Evolutionary conservation across 495 filamentous ascomycete genomes (phyloP).

Genomic region (Stereocaulon alpinum): DNA sequence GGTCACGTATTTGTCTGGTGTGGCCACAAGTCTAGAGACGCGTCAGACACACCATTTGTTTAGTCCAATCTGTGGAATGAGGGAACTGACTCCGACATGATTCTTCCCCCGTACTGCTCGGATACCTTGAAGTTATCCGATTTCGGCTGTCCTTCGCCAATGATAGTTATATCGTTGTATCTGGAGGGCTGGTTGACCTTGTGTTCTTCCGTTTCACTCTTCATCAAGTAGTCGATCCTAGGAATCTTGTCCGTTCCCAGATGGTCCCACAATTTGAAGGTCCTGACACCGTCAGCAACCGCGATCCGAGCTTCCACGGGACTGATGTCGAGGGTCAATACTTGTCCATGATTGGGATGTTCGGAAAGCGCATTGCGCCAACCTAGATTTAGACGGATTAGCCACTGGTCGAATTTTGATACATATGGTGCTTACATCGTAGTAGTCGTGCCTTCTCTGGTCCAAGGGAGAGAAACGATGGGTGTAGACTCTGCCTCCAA

Average conservation of each 20-base stretch:
- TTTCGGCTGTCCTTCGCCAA: not conserved
- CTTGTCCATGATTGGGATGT: conserved; percentile 13
- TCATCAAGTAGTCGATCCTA: not conserved
- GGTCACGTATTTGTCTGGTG: not conserved
- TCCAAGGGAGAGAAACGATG: conserved; percentile 21
- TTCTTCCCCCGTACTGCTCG: not conserved
- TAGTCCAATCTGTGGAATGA: too few species aligned
- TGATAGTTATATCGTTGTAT: conserved; percentile 7
- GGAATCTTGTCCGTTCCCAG: not conserved
- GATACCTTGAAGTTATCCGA: conserved; percentile 1
- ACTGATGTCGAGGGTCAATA: conserved; percentile 20
- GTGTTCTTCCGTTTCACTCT: not conserved
- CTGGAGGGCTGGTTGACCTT: not conserved
- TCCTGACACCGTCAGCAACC: not conserved
- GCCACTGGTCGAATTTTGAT: not conserved
- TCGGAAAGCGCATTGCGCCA: conserved; percentile 27
- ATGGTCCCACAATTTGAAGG: conserved; percentile 2
- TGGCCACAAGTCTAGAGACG: conserved; percentile 4
- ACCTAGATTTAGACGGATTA: not conserved
- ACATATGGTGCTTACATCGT: conserved; percentile 19
- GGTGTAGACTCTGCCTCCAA: conserved; percentile 28
- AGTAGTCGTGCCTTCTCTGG: conserved; percentile 27
- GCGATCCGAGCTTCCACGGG: not conserved
- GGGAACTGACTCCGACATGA: not conserved
- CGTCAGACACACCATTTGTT: not conserved